phyloP scores from a whole-genome alignment of 2,329 filamentous ascomycete genomes.

The Colletotrichum kahawae region DNA sequence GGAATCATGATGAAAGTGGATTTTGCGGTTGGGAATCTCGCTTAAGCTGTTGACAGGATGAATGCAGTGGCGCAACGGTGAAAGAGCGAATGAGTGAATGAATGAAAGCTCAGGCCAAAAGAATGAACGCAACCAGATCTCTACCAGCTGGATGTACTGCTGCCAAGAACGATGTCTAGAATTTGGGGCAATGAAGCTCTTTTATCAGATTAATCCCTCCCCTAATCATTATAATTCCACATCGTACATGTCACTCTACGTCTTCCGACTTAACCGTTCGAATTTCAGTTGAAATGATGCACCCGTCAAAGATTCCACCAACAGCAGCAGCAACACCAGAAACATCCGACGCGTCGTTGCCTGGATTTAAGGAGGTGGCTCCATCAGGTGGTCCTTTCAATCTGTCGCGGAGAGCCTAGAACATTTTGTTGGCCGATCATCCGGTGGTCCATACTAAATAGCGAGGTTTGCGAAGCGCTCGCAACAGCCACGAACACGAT shows the following conservation, averaged over 20 bases:
- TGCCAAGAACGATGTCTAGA: neutral
- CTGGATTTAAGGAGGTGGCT: neutral
- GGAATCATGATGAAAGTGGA: neutral
- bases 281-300: neutral
- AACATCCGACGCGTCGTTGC: neutral
- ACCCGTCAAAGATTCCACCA: neutral
- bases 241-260: neutral
- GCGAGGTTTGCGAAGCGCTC: neutral
- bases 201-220: rapidly evolving
- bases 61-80: neutral
- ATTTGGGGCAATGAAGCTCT: neutral
- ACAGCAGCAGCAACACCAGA: neutral
- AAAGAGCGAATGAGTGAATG: neutral
- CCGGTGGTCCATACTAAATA: neutral
- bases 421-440: neutral
- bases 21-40: neutral
- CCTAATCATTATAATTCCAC: neutral
- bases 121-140: neutral
- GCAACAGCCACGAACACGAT: neutral
- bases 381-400: neutral
- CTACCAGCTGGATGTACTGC: neutral
- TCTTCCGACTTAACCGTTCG: neutral
- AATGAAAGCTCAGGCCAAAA: neutral
- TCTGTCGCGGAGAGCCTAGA: neutral
- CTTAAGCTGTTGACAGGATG: rapidly evolving